Evolutionary conservation across 148 eudicot species (phyloP).

Genomic region (Talinum fruticosum): DNA sequence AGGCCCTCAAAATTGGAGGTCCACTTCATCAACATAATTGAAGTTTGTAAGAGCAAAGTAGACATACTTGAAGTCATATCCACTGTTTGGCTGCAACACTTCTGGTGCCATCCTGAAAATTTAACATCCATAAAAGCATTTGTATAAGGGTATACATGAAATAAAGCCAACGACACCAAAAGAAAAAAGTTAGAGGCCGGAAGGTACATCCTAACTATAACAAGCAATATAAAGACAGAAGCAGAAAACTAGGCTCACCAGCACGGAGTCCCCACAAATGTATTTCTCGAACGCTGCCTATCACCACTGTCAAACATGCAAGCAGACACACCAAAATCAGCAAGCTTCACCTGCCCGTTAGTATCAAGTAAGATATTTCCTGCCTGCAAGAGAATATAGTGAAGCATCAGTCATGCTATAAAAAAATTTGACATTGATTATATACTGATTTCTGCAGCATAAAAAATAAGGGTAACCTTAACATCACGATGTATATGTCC

Average conservation of each 20-base stretch:
- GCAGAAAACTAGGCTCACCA: slow-evolving; percentile 46
- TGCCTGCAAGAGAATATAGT: slow-evolving; percentile 50
- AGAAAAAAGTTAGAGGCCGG: background rate
- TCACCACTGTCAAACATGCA: slow-evolving; percentile 97
- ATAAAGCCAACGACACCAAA: background rate
- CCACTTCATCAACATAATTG: background rate
- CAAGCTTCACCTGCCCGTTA: slow-evolving; percentile 82
- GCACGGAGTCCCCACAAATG: slow-evolving; percentile 99
- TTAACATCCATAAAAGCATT: slow-evolving; percentile 10
- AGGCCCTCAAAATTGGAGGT: background rate
- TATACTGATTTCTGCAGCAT: background rate
- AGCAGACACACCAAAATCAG: slow-evolving; percentile 97
- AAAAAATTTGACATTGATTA: background rate
- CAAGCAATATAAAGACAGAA: background rate
- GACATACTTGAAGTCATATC: slow-evolving; percentile 95
- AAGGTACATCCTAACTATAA: background rate
- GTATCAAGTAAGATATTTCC: slow-evolving; percentile 85
- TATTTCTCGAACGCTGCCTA: slow-evolving; percentile 89
- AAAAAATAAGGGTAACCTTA: slow-evolving; percentile 45
- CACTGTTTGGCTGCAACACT: slow-evolving; percentile 92
- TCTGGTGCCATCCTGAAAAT: slow-evolving; percentile 97
- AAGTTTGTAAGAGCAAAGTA: background rate
- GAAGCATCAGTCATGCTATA: background rate
- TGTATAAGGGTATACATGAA: background rate
- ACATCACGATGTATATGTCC: slow-evolving; percentile 99